Base-by-base conservation (phyloP, 2,329 filamentous ascomycete species). In the Furcasterigmium furcatum region DNA sequence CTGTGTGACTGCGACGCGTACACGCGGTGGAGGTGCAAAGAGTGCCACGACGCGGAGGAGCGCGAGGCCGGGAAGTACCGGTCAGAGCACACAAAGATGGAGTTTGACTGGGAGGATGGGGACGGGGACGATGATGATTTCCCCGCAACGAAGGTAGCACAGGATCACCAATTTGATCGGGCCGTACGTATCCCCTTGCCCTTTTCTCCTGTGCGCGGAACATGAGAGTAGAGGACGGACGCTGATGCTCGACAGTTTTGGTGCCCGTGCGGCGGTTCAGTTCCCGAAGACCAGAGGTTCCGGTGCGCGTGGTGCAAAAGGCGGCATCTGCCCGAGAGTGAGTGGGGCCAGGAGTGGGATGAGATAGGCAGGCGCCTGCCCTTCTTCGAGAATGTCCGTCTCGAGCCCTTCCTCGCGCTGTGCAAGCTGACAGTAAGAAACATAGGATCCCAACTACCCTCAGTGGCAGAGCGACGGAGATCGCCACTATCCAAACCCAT, bases 261-360 rank as follows among this genome's bases (percentile, higher is more conserved):
- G 43, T 52, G 50, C 40, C 22, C 14, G 14, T 51, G 50, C 19
- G 46, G 48, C 21, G 43, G 36, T 1, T 32, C 20, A 1, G 43
- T 52, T 9, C 22, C 43, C n/a, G 18, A 46, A 1, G 48, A 51
- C 3, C 45, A 20, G 3, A 20, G 29, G 13, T 38, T 38, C 5
- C 25, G 50, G 22, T 52, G 50, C 32, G 45, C 43, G 9, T 52
- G 48, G 46, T 52, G 50, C 27, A 46, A 43, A 18, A 42, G 48
- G 10, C 45, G 47, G 13, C 48, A 51, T 30, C 35, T 41, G 14
- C 41, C 43, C 22, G 43, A 51, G 24, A 12, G 9, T 10, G 43
- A 52, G 8, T 52, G 50, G 50, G 29, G 13, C 4, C 5, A 27
- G 3, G 47, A 49, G 32, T 16, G 13, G 6, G 13, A 14, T 2